Conservation (phyloP, 371 early-diverging fungal genomes). For the Mucor saturninus region DNA sequence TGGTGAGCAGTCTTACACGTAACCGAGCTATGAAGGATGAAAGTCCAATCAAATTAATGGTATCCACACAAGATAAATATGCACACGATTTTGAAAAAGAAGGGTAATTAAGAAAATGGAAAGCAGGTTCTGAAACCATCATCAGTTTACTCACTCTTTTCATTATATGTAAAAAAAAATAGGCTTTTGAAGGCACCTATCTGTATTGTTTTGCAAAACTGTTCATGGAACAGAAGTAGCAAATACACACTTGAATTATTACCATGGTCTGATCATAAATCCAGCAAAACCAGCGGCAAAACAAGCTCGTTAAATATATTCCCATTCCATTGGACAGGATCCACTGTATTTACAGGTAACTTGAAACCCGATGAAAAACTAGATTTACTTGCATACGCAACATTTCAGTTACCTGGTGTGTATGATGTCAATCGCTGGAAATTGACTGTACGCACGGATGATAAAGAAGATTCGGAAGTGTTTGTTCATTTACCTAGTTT, state of each 20-base stretch:
- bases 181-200: slow-evolving; percentile 61
- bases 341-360: slow-evolving; percentile 56
- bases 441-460: slow-evolving; percentile 41
- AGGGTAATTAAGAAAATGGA: slow-evolving; percentile 41
- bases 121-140: background rate
- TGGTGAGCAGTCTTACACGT: slow-evolving; percentile 67
- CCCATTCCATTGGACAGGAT: slow-evolving; percentile 68
- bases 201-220: slow-evolving; percentile 57
- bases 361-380: slow-evolving; percentile 60
- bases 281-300: slow-evolving; percentile 20
- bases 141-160: background rate
- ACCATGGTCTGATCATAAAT: slow-evolving; percentile 36
- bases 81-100: slow-evolving; percentile 55
- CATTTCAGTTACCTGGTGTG: slow-evolving; percentile 65
- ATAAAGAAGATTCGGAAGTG: slow-evolving; percentile 28
- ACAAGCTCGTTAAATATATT: slow-evolving; percentile 31
- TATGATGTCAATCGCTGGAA: slow-evolving; percentile 81
- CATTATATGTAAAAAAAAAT: background rate
- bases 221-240: slow-evolving; percentile 68
- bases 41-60: slow-evolving; percentile 68
- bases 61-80: slow-evolving; percentile 44
- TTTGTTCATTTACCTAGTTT: slow-evolving; percentile 37
- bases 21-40: slow-evolving; percentile 65
- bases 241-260: slow-evolving; percentile 60
- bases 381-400: slow-evolving; percentile 51